Base-by-base conservation (phyloP, 805 yeast species). In the Hanseniaspora mollemarum region DNA sequence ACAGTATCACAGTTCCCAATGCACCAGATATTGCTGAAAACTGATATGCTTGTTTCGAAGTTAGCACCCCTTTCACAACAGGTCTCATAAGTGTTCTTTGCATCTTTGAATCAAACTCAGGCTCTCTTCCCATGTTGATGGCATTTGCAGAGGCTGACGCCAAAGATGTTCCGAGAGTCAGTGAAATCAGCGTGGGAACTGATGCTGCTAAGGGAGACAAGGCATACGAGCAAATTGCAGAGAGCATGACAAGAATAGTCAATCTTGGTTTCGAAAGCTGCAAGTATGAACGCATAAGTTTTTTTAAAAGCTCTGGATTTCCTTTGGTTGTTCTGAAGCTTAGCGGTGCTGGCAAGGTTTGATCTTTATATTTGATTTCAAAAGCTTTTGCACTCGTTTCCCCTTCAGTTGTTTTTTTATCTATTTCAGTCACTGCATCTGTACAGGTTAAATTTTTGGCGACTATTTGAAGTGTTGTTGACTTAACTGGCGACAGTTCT, bases 121-220 rank as follows among this genome's bases (percentile, higher is more conserved):
- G 95, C 66, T 92, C 98, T 57, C 98, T 72, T 1, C 87, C 97
- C 95, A 88, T 90, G 62, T 92, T 92, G 43, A 92, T 87, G 3
- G 97, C 94, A 67, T 92, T 92, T 2, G 98, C 98, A 1, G 96
- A 80, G 10, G 94, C 94, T 0, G 96, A 87, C 56, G 92, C 77
- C 31, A 92, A 67, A 1, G 90, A 77, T 0, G 96, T 92, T 15
- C 98, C 98, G 0, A 74, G 65, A 0, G 96, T 85, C 29, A 92
- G 70, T 57, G 79, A 78, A 29, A 84, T 59, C 44, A 92, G 72
- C 55, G 85, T 81, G 6, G 77, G 69, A 2, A 90, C 64, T 0
- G 92, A 77, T 0, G 87, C 86, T 10, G 88, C 77, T 56, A 74
- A 74, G 1, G 98, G 97, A 0, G 95, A 85, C 28, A 92, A 68